These are phyloP conservation scores for Teratosphaeriaceae sp. DNA, from an alignment of 2,329 filamentous ascomycete genomes.

Conservation along the genomic window DNA sequence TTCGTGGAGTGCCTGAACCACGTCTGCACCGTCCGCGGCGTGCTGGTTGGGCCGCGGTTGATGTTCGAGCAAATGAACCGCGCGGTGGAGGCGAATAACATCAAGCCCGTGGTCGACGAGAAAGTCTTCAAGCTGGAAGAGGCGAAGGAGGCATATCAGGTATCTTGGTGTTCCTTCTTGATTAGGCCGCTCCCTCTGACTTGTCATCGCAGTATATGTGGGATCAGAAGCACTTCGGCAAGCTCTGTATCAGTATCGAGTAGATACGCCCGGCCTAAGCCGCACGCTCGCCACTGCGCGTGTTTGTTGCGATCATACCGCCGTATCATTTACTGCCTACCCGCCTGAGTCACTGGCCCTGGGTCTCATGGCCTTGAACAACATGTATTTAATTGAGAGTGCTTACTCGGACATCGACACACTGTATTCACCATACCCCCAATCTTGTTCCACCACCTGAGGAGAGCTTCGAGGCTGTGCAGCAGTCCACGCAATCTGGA, in stretches of 20 bases:
- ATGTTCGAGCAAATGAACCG: conserved; percentile 55
- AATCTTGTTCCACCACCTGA: too few species aligned
- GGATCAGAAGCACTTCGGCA: conserved; percentile 44
- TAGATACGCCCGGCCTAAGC: too few species aligned
- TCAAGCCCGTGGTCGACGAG: conserved; percentile 53
- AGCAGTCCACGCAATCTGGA: too few species aligned
- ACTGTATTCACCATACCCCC: too few species aligned
- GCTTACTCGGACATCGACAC: too few species aligned
- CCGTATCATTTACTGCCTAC: neutral
- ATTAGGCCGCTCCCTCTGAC: too few species aligned
- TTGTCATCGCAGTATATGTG: conserved; percentile 24
- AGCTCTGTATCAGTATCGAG: conserved; percentile 34
- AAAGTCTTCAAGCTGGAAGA: conserved; percentile 50
- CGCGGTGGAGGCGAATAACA: conserved; percentile 52
- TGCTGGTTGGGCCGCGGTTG: conserved; percentile 50
- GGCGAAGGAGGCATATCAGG: conserved; percentile 43
- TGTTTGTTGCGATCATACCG: neutral
- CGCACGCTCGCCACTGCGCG: neutral
- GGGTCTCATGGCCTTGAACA: neutral
- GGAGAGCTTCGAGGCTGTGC: too few species aligned
- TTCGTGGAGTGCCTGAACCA: conserved; percentile 46
- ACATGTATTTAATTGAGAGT: too few species aligned
- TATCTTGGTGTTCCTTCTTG: neutral
- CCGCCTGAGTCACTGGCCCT: too few species aligned
- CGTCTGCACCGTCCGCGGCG: conserved; percentile 50